Evolutionary conservation across 169 alveolate genomes (phyloP), one percentile per base, ranked within the genome.

Genomic region (Cryptosporidium viatorum): DNA sequence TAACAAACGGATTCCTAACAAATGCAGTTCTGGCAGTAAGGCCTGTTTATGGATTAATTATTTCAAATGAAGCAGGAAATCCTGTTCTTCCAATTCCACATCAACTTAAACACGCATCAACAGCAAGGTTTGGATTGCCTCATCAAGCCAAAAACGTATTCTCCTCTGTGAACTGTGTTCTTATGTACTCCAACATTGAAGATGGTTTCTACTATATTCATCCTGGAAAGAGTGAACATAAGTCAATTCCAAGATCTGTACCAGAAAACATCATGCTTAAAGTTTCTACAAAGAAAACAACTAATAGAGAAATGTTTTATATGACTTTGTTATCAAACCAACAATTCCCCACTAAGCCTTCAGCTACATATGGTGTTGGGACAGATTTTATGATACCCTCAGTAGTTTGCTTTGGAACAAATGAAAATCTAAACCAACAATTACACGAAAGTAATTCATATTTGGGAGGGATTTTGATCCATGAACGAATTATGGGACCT

Each of bases 301-400:
- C 14, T 26, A 62, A 37, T 7, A 80, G 89, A 41, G 89, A 80
- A 41, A 80, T 80, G 89, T 80, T 80, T 48, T 80, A 80, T 50
- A 62, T 65, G 29, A 62, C 89, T 5, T 67, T 80, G 23, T 52
- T 80, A 10, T 35, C 89, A 35, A 80, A 80, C 68, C 75, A 59
- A 29, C 80, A 80, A 21, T 80, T 62, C 59, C 89, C 89, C 23
- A 48, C 59, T 2, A 80, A 80, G 26, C 89, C 89, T 58, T 26
- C 89, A n/a, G 89, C 80, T 6, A 62, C 62, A 1, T 80, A 80
- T 39, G 89, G 89, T 31, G 75, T 59, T 9, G 89, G 89, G 10
- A 21, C 68, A 14, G 89, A 80, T n/a, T 65, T 62, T 41, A 21
- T 80, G 41, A 65, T 80, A 10, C 89, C 89, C 1, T 68, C 89